Conservation (phyloP, 495 filamentous ascomycete genomes). For the Tuber magnatum region DNA sequence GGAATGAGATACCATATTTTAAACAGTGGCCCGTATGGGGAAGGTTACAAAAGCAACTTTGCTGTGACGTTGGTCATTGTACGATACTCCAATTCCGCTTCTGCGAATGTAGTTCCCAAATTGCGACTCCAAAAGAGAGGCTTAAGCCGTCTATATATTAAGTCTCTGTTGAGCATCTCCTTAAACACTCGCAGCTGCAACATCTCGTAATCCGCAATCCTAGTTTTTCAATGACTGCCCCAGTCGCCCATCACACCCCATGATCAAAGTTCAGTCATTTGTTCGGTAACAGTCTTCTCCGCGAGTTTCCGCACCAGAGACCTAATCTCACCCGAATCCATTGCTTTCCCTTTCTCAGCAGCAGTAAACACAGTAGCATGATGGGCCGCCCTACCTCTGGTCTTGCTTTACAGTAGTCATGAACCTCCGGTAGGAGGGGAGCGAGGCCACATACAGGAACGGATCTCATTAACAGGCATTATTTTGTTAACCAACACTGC, state of each 20-base stretch:
- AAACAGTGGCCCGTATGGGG: constrained; percentile 49
- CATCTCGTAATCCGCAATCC: constrained; percentile 81
- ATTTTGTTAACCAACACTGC: no score
- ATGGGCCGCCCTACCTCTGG: constrained; percentile 41
- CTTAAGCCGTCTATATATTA: constrained; percentile 83
- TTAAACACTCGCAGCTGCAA: constrained; percentile 77
- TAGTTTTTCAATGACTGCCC: constrained; percentile 81
- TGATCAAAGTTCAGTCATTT: constrained; percentile 72
- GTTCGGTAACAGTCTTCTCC: constrained; percentile 61
- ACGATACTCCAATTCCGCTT: constrained; percentile 80
- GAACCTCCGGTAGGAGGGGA: no score
- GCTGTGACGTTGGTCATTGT: constrained; percentile 74
- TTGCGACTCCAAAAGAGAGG: constrained; percentile 97
- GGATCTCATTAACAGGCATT: no score
- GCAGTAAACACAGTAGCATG: constrained; percentile 37
- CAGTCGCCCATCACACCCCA: constrained; percentile 94
- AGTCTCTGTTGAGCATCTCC: constrained; percentile 70
- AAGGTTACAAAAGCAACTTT: constrained; percentile 76
- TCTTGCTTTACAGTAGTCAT: constrained; percentile 16
- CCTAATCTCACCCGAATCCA: constrained; percentile 52
- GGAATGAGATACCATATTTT: no score
- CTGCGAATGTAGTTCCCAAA: constrained; percentile 83
- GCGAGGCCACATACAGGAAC: no score
- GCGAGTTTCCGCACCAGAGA: constrained; percentile 69
- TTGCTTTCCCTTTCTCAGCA: constrained; percentile 32